A percentile compares a stretch with the other conserved stretches of the same genome.
Conservation (phyloP, 129 eudicot species). For the Arctium lappa region DNA sequence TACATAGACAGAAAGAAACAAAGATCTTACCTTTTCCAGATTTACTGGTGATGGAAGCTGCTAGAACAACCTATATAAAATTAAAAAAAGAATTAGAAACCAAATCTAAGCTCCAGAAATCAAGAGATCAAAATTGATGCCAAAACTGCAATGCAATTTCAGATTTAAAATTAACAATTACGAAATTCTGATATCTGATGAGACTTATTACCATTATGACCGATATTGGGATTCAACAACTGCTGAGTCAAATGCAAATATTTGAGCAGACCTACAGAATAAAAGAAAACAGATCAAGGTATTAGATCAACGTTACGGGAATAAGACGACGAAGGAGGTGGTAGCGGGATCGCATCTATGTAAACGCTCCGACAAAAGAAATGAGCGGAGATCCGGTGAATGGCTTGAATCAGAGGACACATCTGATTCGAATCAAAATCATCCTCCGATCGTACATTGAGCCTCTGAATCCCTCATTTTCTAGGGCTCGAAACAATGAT, state of each 20-base stretch:
- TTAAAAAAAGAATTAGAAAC: background rate
- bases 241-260: conserved; percentile 12
- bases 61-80: conserved; percentile 76
- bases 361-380: conserved; percentile 19
- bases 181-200: background rate
- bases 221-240: conserved; percentile 5
- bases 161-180: background rate
- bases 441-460: background rate
- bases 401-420: background rate
- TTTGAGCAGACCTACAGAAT: conserved; percentile 6
- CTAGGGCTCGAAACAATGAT: background rate
- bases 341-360: background rate
- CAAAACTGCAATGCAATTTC: conserved; percentile 15
- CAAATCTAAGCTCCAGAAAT: conserved; percentile 9
- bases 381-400: conserved; percentile 17
- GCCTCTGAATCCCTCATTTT: background rate
- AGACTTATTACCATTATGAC: conserved; percentile 16
- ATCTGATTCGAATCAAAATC: background rate
- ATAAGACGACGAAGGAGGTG: background rate
- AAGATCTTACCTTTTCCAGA: conserved; percentile 78
- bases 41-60: conserved; percentile 82
- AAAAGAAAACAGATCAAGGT: conserved; percentile 8
- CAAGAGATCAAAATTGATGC: conserved; percentile 11
- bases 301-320: background rate
- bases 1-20: background rate